These are phyloP conservation scores for Fomitopsis serialis DNA, from an alignment of 768 basidiomycete species.

Conservation along the genomic window DNA sequence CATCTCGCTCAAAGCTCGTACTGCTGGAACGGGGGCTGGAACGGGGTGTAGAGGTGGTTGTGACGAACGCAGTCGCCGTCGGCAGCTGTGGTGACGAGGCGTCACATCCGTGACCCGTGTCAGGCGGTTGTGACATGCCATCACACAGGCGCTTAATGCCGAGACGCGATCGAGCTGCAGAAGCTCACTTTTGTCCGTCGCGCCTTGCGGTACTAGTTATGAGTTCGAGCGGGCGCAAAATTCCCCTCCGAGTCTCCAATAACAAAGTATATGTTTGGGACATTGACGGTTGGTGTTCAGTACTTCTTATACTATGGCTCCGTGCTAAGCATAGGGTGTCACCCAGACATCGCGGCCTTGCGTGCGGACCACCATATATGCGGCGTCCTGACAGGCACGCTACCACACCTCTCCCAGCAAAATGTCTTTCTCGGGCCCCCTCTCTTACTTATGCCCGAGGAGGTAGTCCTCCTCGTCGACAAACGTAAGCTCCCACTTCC, in stretches of 20 bases:
- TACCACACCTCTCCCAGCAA: slow-evolving; percentile 93
- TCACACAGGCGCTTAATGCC: background rate
- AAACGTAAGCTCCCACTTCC: slow-evolving; percentile 48
- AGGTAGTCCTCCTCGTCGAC: slow-evolving; percentile 81
- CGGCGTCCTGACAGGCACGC: slow-evolving; percentile 82
- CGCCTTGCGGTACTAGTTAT: no score
- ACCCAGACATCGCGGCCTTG: slow-evolving; percentile 69
- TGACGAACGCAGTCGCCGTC: background rate
- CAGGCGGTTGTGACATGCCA: background rate
- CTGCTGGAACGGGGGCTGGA: background rate
- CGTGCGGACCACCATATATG: slow-evolving; percentile 80
- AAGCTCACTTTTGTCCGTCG: no score
- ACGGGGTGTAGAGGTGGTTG: slow-evolving; percentile 5
- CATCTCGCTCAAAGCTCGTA: slow-evolving; percentile 35
- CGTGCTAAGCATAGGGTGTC: background rate
- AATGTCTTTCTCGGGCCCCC: slow-evolving; percentile 96
- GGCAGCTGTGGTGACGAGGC: background rate
- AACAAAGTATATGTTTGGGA: slow-evolving; percentile 87
- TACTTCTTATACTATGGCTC: background rate
- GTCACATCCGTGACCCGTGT: background rate
- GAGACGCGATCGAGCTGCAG: background rate
- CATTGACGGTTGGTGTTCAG: slow-evolving; percentile 54
- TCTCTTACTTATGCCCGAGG: slow-evolving; percentile 83
- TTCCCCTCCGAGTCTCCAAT: slow-evolving; percentile 71
- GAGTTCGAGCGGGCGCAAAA: slow-evolving; percentile 5